Percentiles rank a stretch among this genome's conserved stretches.
Evolutionary conservation across 495 filamentous ascomycete genomes (phyloP).

Genomic region (Schizothecium vesticola): DNA sequence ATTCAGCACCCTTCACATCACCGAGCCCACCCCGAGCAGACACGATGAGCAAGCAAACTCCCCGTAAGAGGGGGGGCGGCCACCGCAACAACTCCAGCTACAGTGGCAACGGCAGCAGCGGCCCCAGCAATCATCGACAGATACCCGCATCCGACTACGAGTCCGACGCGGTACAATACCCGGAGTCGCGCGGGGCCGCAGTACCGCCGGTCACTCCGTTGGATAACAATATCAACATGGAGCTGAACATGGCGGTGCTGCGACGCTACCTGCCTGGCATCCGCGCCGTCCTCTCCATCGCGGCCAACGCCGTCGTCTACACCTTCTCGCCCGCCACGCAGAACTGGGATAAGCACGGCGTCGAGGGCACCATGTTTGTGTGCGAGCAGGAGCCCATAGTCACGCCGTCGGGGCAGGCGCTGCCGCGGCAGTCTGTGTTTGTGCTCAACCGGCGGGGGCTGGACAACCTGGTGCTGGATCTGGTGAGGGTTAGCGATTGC

Average conservation of each 20-base stretch:
- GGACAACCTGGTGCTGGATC: slow-evolving; percentile 40
- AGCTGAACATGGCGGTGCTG: slow-evolving; percentile 77
- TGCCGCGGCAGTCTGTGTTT: slow-evolving; percentile 36
- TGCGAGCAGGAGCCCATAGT: slow-evolving; percentile 52
- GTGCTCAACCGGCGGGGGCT: slow-evolving; percentile 44
- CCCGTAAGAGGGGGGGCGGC: slow-evolving; percentile 25
- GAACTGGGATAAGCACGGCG: slow-evolving; percentile 69
- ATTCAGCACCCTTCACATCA: neutral
- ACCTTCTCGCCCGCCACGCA: slow-evolving; percentile 54
- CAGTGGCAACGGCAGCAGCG: slow-evolving; percentile 14
- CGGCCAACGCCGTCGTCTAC: slow-evolving; percentile 76
- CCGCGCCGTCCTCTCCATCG: slow-evolving; percentile 62
- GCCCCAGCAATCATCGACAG: slow-evolving; percentile 14
- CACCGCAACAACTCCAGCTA: slow-evolving; percentile 36
- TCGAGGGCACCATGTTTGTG: slow-evolving; percentile 80
- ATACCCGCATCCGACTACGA: slow-evolving; percentile 62
- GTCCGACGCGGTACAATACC: slow-evolving; percentile 39
- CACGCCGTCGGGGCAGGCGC: slow-evolving; percentile 14
- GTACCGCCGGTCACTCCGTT: slow-evolving; percentile 18
- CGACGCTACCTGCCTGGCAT: slow-evolving; percentile 67
- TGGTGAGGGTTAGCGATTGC: slow-evolving; percentile 33
- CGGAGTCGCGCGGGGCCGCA: slow-evolving; percentile 25
- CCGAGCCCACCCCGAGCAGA: slow-evolving; percentile 8
- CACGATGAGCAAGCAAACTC: slow-evolving; percentile 29
- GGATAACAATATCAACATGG: slow-evolving; percentile 61